Conservation (phyloP, 208 protist species). For the Herpetomonas samuelpessoai region DNA sequence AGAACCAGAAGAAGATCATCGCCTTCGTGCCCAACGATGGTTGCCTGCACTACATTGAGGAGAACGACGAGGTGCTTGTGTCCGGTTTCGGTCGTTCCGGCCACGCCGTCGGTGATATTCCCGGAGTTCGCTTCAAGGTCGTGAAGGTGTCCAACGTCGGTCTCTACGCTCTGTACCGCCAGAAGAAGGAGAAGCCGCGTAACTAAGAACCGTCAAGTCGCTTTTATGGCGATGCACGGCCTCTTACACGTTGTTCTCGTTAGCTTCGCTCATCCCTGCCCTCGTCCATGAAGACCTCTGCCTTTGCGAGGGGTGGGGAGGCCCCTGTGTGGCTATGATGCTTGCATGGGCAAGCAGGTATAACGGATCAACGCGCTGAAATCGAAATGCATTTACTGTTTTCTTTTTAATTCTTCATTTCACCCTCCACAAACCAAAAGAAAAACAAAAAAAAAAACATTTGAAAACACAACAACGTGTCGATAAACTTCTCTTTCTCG, state of each 20-base stretch:
- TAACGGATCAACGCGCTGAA: too few relatives aligned
- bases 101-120: slow-evolving; percentile 99
- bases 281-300: too few relatives aligned
- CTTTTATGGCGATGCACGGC: too few relatives aligned
- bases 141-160: slow-evolving; percentile 99
- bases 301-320: too few relatives aligned
- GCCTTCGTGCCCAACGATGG: slow-evolving; percentile 99
- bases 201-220: too few relatives aligned
- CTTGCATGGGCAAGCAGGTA: too few relatives aligned
- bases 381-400: too few relatives aligned
- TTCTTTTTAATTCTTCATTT: slow-evolving; percentile 2
- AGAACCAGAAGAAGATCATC: slow-evolving; percentile 99
- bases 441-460: slow-evolving; percentile 6
- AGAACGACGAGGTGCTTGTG: slow-evolving; percentile 99
- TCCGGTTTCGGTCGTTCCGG: slow-evolving; percentile 99
- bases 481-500: too few relatives aligned
- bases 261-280: too few relatives aligned
- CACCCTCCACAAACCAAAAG: background rate
- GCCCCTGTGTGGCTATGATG: too few relatives aligned
- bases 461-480: too few relatives aligned
- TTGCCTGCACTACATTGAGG: slow-evolving; percentile 99
- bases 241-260: too few relatives aligned
- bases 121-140: slow-evolving; percentile 99
- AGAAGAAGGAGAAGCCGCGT: slow-evolving; percentile 99
- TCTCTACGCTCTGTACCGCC: slow-evolving; percentile 97